phyloP scores from a whole-genome alignment of 1,284 basidiomycete genomes.

The Trichosporon sp. region DNA sequence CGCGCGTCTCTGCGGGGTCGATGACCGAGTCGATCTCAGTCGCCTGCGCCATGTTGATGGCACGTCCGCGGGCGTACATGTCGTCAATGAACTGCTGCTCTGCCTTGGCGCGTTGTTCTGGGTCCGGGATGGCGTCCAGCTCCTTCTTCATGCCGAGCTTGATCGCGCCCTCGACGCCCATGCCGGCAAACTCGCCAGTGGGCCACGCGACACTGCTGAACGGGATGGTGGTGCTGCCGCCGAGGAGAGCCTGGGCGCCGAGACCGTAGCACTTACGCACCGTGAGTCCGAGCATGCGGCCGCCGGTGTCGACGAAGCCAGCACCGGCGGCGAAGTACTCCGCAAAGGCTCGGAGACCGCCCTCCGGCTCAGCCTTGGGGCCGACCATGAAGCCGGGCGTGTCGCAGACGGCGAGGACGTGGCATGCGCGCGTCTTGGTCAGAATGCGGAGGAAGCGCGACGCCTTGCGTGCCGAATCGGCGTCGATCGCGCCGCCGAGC shows the following conservation, averaged over 20 bases:
- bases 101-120: slow-evolving; percentile 4
- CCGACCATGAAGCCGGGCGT: slow-evolving; percentile 24
- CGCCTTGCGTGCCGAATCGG: slow-evolving; percentile 12
- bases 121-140: slow-evolving; percentile 17
- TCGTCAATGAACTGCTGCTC: slow-evolving; percentile 20
- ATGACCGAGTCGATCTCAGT: slow-evolving; percentile 20
- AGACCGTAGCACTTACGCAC: slow-evolving; percentile 20
- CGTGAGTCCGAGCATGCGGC: slow-evolving; percentile 17
- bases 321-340: slow-evolving; percentile 18
- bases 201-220: slow-evolving; percentile 18
- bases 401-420: slow-evolving; percentile 18
- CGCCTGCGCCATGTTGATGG: slow-evolving; percentile 20
- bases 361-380: slow-evolving; percentile 15
- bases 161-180: slow-evolving; percentile 22
- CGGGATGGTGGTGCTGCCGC: slow-evolving; percentile 15
- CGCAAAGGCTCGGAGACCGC: slow-evolving; percentile 16
- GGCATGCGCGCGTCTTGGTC: slow-evolving; percentile 13
- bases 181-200: slow-evolving; percentile 20
- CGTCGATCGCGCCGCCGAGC: slow-evolving; percentile 19
- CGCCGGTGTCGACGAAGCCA: slow-evolving; percentile 14
- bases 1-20: slow-evolving; percentile 20
- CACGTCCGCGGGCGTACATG: slow-evolving; percentile 16
- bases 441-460: slow-evolving; percentile 19
- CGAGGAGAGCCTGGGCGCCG: slow-evolving; percentile 20
- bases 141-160: slow-evolving; percentile 21